A percentile compares a stretch with the other conserved stretches of the same genome.
phyloP scores from a whole-genome alignment of 345 rosid genomes.

The Brassica cretica region DNA sequence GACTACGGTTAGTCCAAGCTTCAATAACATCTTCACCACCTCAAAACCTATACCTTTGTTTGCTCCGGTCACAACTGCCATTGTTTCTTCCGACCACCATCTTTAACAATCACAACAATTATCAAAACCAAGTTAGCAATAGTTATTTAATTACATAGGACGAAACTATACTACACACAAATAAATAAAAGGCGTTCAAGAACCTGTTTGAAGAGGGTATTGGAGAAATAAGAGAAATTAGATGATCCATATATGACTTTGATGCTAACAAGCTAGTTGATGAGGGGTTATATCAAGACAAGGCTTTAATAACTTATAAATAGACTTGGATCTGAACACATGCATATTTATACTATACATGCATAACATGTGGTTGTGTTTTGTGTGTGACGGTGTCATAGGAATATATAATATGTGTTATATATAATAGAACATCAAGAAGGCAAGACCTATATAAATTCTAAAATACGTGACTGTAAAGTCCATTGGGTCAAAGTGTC shows the following conservation, averaged over 20 bases:
- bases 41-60: constrained; percentile 84
- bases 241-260: constrained; percentile 24
- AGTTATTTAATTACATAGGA: neutral
- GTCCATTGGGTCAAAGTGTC: constrained; percentile 19
- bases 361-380: constrained; percentile 12
- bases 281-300: constrained; percentile 1
- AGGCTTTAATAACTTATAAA: neutral
- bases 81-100: constrained; percentile 80
- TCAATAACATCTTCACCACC: constrained; percentile 65
- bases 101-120: constrained; percentile 30
- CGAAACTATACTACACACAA: neutral
- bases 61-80: constrained; percentile 81
- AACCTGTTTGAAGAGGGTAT: constrained; percentile 23
- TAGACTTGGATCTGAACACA: constrained; percentile 19
- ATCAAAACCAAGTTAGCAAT: neutral
- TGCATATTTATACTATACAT: constrained; percentile 4
- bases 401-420: neutral
- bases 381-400: constrained; percentile 9
- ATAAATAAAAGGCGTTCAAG: neutral
- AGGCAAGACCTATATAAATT: neutral
- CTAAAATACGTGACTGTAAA: neutral
- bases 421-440: neutral
- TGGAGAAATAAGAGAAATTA: constrained; percentile 9
- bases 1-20: constrained; percentile 63
- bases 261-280: constrained; percentile 16